Percentiles rank a stretch among this genome's conserved stretches.
These are phyloP conservation scores for Nicotiana tomentosiformis DNA, from an alignment of 257 asterid species.

Conservation along the genomic window DNA sequence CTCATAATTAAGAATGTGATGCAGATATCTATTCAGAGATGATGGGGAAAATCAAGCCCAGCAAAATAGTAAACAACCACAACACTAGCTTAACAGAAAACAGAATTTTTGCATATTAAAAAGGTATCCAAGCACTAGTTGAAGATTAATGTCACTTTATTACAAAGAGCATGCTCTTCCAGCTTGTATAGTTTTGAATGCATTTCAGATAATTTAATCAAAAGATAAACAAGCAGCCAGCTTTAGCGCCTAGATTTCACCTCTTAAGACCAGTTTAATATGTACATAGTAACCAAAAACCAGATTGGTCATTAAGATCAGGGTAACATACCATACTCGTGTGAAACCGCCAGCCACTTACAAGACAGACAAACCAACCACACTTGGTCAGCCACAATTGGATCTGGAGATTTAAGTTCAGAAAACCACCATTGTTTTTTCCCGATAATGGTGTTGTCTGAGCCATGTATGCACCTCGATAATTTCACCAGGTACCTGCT, in stretches of 20 bases:
- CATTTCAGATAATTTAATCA: not conserved
- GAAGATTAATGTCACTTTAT: not conserved
- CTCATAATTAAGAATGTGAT: not conserved
- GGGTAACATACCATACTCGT: not conserved
- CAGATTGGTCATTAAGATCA: not conserved
- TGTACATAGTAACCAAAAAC: not conserved
- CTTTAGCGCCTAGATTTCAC: not conserved
- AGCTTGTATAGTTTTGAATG: not conserved
- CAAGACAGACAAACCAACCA: not conserved
- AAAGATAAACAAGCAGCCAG: not conserved
- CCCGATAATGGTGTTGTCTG: not conserved
- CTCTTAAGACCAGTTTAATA: not conserved
- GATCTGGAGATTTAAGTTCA: not conserved
- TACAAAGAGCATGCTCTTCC: not conserved
- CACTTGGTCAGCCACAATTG: not conserved
- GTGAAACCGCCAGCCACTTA: not conserved
- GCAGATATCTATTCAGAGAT: not conserved
- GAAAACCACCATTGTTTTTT: not conserved
- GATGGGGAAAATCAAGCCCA: not conserved
- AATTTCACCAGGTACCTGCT: not conserved
- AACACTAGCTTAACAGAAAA: not conserved
- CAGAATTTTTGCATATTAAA: not conserved
- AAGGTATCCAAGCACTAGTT: not conserved
- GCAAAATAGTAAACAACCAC: not conserved
- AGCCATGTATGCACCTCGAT: not conserved